Percentiles rank a stretch among this genome's conserved stretches.
Conservation (phyloP, 345 rosid genomes). For the Gossypium mustelinum region DNA sequence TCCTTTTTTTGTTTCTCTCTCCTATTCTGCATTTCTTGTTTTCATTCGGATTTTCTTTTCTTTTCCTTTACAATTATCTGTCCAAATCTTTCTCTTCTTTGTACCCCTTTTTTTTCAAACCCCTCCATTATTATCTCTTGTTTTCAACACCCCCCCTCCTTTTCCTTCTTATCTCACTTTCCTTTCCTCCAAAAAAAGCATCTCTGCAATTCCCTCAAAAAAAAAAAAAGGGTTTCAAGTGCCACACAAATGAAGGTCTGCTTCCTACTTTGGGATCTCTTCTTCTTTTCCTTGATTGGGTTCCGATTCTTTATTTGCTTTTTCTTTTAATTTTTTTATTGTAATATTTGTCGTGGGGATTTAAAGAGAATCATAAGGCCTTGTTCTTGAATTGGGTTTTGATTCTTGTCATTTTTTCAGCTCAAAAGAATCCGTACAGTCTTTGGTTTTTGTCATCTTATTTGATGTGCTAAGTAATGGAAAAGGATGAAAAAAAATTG, state of each 20-base stretch:
- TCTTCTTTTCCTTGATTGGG: constrained; percentile 6
- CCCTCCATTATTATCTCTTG: constrained; percentile 24
- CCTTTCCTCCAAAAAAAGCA: neutral
- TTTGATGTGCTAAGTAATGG: neutral
- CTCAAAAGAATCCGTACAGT: neutral
- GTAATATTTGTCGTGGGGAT: neutral
- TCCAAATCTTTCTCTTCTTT: constrained; percentile 16
- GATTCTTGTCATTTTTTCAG: neutral
- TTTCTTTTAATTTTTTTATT: neutral
- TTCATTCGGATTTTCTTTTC: constrained; percentile 27
- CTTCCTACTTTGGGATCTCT: constrained; percentile 23
- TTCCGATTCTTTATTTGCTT: constrained; percentile 23
- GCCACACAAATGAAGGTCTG: constrained; percentile 58
- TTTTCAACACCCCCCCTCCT: constrained; percentile 8
- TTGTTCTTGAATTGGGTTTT: constrained; percentile 16
- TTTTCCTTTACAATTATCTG: neutral
- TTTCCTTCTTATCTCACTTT: constrained; percentile 16
- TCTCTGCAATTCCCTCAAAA: constrained; percentile 25
- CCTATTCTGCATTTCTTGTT: constrained; percentile 57
- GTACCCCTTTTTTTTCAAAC: constrained; percentile 14
- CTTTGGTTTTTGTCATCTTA: neutral
- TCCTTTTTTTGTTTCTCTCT: constrained; percentile 20
- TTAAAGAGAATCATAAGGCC: neutral
- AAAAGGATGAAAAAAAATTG: neutral
- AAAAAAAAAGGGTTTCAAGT: neutral